A percentile compares a stretch with the other conserved stretches of the same genome.
These are phyloP conservation scores for Cryomyces antarcticus DNA, from an alignment of 495 filamentous ascomycete genomes.

Conservation along the genomic window DNA sequence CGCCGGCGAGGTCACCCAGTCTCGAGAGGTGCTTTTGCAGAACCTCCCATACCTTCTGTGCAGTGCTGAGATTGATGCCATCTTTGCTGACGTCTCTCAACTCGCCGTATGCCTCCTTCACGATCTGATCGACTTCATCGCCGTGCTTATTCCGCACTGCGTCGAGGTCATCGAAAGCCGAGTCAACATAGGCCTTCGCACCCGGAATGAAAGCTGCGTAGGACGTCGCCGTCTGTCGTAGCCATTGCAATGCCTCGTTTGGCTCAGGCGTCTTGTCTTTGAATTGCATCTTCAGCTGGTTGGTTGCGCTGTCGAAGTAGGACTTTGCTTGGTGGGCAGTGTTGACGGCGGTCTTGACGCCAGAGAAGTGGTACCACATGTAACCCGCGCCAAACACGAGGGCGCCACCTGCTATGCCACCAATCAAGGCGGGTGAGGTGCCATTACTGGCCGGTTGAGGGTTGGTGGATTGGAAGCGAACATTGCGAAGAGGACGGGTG, in stretches of 20 bases:
- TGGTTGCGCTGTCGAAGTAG: conserved; percentile 29
- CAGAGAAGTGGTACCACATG: conserved; percentile 35
- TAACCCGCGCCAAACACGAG: conserved; percentile 29
- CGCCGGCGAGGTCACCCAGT: conserved; percentile 31
- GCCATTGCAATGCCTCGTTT: conserved; percentile 34
- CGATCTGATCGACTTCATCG: conserved; percentile 39
- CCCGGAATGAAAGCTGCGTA: conserved; percentile 49
- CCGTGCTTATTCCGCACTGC: conserved; percentile 34
- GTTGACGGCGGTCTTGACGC: conserved; percentile 30
- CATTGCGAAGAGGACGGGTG: conserved; percentile 1
- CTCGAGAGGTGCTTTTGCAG: conserved; percentile 30
- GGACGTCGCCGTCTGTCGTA: conserved; percentile 34
- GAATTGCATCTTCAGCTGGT: conserved; percentile 20
- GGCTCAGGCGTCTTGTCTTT: conserved; percentile 33
- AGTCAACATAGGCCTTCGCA: conserved; percentile 36
- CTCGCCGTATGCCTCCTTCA: conserved; percentile 37
- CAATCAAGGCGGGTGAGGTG: conserved; percentile 13
- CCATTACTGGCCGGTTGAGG: conserved; percentile 6
- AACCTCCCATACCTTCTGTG: conserved; percentile 28
- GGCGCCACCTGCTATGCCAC: conserved; percentile 29
- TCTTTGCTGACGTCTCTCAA: conserved; percentile 29
- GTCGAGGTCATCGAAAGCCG: conserved; percentile 41
- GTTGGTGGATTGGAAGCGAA: conserved; percentile 26
- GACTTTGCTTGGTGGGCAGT: conserved; percentile 28
- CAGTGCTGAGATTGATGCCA: conserved; percentile 31